Evolutionary conservation across 257 asterid species (phyloP).

Genomic region (Mentha longifolia): DNA sequence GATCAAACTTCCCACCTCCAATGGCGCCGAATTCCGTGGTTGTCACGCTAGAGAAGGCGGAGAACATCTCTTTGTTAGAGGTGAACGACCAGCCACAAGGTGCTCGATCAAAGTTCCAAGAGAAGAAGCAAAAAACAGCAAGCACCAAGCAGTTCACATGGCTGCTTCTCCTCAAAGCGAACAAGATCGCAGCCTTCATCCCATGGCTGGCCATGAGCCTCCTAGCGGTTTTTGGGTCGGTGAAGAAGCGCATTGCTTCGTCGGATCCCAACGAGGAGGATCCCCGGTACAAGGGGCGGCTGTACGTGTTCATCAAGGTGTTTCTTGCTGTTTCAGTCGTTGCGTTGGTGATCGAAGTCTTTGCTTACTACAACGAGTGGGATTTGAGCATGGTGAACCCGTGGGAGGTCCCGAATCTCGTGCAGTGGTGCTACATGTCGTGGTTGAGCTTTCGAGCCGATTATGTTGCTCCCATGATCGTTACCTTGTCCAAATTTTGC

Average conservation of each 20-base stretch:
- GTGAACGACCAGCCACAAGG: conserved; percentile 36
- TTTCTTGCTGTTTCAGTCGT: conserved; percentile 71
- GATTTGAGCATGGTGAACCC: conserved; percentile 66
- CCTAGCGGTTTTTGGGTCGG: conserved; percentile 44
- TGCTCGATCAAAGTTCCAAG: conserved; percentile 49
- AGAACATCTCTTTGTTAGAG: conserved; percentile 56
- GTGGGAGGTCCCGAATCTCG: conserved; percentile 69
- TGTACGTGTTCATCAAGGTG: conserved; percentile 69
- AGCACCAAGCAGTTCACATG: conserved; percentile 73
- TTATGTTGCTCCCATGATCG: conserved; percentile 68
- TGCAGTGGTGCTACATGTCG: conserved; percentile 71
- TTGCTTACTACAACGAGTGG: conserved; percentile 78
- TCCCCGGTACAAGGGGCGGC: conserved; percentile 61
- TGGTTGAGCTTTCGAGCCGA: conserved; percentile 76
- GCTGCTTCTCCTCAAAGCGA: conserved; percentile 69
- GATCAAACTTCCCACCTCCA: conserved; percentile 1
- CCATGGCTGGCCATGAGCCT: conserved; percentile 63
- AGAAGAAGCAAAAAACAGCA: conserved; percentile 66
- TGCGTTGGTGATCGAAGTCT: conserved; percentile 60
- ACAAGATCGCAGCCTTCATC: conserved; percentile 55
- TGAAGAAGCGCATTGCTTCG: conserved; percentile 70
- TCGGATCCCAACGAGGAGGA: conserved; percentile 77
- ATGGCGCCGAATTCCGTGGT: conserved; percentile 89
- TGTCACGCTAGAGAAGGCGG: conserved; percentile 68
- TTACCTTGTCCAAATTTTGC: conserved; percentile 63